These are phyloP conservation scores for Salix brachista DNA, from an alignment of 345 rosid genomes.

Conservation along the genomic window DNA sequence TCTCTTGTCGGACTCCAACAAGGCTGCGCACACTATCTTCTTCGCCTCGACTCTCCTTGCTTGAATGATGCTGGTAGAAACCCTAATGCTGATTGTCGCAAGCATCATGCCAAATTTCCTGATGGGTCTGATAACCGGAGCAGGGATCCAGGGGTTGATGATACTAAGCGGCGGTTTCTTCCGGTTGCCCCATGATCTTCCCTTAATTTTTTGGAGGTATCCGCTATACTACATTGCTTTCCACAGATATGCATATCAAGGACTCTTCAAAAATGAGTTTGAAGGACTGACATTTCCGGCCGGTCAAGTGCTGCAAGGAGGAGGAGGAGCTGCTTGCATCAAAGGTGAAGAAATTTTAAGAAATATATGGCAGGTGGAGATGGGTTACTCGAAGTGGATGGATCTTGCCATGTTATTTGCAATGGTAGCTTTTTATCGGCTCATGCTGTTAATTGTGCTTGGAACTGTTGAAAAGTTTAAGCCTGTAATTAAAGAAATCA, in stretches of 20 bases:
- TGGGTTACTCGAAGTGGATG: conserved; percentile 52
- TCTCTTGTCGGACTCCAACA: conserved; percentile 37
- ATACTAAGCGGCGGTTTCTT: conserved; percentile 12
- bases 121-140: conserved; percentile 49
- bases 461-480: conserved; percentile 5
- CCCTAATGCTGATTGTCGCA: conserved; percentile 57
- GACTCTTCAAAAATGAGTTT: conserved; percentile 49
- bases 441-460: conserved; percentile 20
- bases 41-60: conserved; percentile 29
- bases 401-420: conserved; percentile 41
- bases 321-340: conserved; percentile 13
- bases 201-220: not conserved
- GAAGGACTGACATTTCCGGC: conserved; percentile 32
- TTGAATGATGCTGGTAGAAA: conserved; percentile 48
- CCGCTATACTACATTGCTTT: not conserved
- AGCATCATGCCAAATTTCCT: conserved; percentile 49
- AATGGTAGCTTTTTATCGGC: conserved; percentile 40
- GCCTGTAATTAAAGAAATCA: conserved; percentile 5
- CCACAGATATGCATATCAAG: conserved; percentile 37
- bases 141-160: conserved; percentile 59
- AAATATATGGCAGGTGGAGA: conserved; percentile 42
- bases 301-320: not conserved
- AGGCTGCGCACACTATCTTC: conserved; percentile 26
- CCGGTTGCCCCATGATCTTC: not conserved
- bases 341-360: conserved; percentile 33